Base-by-base conservation (phyloP, 1,139 yeast species). In the Petasospora fabianii region DNA sequence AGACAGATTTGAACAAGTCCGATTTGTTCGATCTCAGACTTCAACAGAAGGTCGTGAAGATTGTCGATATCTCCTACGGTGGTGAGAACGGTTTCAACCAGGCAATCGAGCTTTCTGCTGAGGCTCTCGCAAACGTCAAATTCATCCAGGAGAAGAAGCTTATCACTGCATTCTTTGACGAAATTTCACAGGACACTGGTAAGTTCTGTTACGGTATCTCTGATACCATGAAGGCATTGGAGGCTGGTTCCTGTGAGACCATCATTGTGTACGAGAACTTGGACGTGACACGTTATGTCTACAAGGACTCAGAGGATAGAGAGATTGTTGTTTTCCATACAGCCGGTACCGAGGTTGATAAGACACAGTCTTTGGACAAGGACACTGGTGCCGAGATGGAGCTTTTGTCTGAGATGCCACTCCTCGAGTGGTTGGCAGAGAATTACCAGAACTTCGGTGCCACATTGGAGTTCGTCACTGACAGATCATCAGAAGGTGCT, bases 61-160 rank as follows among this genome's bases (percentile, higher is more conserved):
- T 88, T 61, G 98, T 94, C 42, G 98, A 92, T 73, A 85, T 92
- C 41, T 90, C 97, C 3, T 92, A 92, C 60, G 98, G 98, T 65
- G 98, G 98, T 59, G 98, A 92, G 68, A 92, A 92, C 64, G 98
- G 98, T 36, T 92, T 92, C 73, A 92, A 92, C 70, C 98, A 92
- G 70, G 98, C 98, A 38, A 92, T 92, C 59, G 98, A 92, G 66
- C 74, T 92, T 52, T 84, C 97, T 21, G 96, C 97, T 30, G 98
- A 92, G 71, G 85, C 98, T 18, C 75, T 92, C 58, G 84, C 97
- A 38, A 92, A 90, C 62, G 98, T 92, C 55, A 92, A 92, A 66
- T 92, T 92, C 62, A 94, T 92, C 46, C 98, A 92, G 70, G 98
- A 92, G 66, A 92, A 92, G 86, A 90, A 90, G 70, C 79, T 92